Evolutionary conservation across 345 rosid genomes (phyloP).

Genomic region (Ceriops zippeliana): DNA sequence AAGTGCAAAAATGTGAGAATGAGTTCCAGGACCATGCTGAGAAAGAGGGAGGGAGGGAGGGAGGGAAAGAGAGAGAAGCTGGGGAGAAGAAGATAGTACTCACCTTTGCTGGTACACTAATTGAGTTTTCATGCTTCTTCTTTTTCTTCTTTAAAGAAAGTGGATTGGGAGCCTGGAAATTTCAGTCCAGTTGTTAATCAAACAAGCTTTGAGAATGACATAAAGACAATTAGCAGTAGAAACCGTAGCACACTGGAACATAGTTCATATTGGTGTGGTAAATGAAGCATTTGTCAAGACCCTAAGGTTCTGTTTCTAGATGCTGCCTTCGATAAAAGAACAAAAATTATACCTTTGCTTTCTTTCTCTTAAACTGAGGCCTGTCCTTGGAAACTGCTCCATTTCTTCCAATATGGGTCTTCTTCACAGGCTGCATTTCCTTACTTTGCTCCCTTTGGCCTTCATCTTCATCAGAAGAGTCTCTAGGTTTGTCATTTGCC

Average conservation of each 20-base stretch:
- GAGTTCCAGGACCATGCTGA: too few relatives aligned
- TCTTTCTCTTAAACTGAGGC: conserved; percentile 77
- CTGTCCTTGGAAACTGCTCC: conserved; percentile 48
- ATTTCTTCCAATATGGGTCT: conserved; percentile 27
- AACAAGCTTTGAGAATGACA: neutral
- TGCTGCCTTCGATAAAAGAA: neutral
- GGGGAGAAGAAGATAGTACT: neutral
- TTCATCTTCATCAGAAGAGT: conserved; percentile 36
- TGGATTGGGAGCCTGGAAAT: conserved; percentile 80
- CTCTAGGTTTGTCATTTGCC: conserved; percentile 26
- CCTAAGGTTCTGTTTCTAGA: neutral
- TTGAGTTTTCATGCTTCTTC: conserved; percentile 36
- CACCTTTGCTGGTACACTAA: conserved; percentile 37
- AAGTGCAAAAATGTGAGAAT: too few relatives aligned
- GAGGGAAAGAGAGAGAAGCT: too few relatives aligned
- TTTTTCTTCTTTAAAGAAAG: conserved; percentile 70
- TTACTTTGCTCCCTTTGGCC: conserved; percentile 22
- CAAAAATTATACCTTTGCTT: conserved; percentile 52
- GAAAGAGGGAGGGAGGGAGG: too few relatives aligned
- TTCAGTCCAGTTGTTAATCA: conserved; percentile 9
- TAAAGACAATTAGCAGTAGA: neutral
- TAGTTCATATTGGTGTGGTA: too few relatives aligned
- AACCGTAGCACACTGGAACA: neutral
- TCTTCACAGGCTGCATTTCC: conserved; percentile 20
- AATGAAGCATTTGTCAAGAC: neutral